Base-by-base conservation (phyloP, 2,329 filamentous ascomycete species). In the Fusarium sp. region DNA sequence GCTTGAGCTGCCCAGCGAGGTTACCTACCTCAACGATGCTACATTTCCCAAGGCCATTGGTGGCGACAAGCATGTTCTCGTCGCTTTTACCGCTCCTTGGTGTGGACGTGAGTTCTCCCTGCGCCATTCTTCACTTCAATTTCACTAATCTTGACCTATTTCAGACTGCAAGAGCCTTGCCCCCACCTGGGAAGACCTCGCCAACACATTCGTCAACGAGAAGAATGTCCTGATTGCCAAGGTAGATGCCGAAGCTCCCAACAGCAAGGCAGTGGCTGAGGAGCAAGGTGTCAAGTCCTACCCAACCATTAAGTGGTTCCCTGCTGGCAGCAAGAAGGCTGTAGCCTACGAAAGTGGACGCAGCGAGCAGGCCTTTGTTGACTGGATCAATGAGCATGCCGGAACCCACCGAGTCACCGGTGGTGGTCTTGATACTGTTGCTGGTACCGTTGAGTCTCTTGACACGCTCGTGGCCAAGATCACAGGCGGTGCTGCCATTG, bases 241-340 rank as follows among this genome's bases (percentile, higher is more conserved):
- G 87, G 92, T 99, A 70, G 95, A 99, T 80, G 95, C 94, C 79
- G 95, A 99, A 84, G 90, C 92, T 35, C 91, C 93, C 77, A 94
- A 94, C 83, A 90, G 92, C 82, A 98, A 97, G 85, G 88, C 89
- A 47, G 90, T 91, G 54, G 92, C 94, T 56, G 83, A 90, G 79
- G 90, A 91, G 56, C 91, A 96, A 80, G 94, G 91, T 68, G 90
- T 99, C 75, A 88, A 88, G 61, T 94, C 92, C 39, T 99, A 97
- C 88, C 96, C 96, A 54, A 99, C 96, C 71, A 97, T 99, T 87
- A 97, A 97, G 86, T 99, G 92, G 89, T 99, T 98, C 89, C 89
- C 94, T 75, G 93, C 92, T 81, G 95, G 94, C 76, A 93, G 91
- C 79, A 93, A 88, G 72, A 90, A 92, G 79, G 82, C 90, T 49